Base-by-base conservation (phyloP, 2,329 filamentous ascomycete species). In the Berkeleyomyces rouxiae region DNA sequence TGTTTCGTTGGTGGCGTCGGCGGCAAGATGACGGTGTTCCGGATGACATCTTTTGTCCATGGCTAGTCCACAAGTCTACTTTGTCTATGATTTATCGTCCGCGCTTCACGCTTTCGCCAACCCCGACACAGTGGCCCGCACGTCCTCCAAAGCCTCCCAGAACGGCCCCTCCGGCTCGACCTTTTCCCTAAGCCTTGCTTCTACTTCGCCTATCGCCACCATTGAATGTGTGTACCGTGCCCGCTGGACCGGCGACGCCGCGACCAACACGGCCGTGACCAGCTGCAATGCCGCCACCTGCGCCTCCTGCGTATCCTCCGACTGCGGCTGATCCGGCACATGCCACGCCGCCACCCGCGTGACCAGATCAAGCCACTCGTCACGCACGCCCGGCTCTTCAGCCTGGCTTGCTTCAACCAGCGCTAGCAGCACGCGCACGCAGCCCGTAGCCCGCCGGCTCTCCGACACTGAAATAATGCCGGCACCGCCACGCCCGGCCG, bases 311-410 rank as follows among this genome's bases (percentile, higher is more conserved):
- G 75, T 68, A 0, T 68, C 59, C 5, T 66, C 58, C 2, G 67
- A 59, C 57, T 64, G 66, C 31, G 67, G 68, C 59, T 68, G 66
- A 63, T 72, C 68, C 9, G 77, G 71, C 0, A 74, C 68, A 51
- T 76, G 68, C 75, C 77, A 79, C 3, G 76, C 78, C 1, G 81
- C 78, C 0, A 79, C 75, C 0, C 70, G 69, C 1, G 78, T 81
- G 42, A 84, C 74, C 6, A 80, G 66, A 42, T 76, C 74, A 76
- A 85, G 79, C 82, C 82, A 84, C 1, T 75, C 75, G 66, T 84
- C 81, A 5, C 73, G 71, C 7, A 76, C 74, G 13, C 74, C 75
- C 0, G 72, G 70, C 7, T 23, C 43, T 13, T 31, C 33, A 0
- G 70, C 68, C 66, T 78, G 75, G 13, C 58, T 44, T 42, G 72